These are phyloP conservation scores for Speleostelium caveatum DNA, from an alignment of 78 protist genomes.

Conservation along the genomic window DNA sequence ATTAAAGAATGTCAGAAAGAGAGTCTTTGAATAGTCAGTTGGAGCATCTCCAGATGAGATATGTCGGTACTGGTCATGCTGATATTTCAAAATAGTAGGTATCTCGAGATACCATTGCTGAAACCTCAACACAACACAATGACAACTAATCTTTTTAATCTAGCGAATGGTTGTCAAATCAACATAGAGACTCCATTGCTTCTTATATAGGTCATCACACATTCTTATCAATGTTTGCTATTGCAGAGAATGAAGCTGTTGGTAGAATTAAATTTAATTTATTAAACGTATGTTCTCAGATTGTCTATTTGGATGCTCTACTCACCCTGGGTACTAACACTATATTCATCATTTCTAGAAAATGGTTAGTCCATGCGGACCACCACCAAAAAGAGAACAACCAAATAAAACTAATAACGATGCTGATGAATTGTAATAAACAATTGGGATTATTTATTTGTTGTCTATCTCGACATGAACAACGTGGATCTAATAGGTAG, in stretches of 20 bases:
- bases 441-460: no score
- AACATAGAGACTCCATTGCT: constrained; percentile 90
- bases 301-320: background rate
- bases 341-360: constrained; percentile 6
- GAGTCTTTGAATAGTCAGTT: constrained; percentile 79
- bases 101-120: background rate
- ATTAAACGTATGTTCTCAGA: constrained; percentile 8
- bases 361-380: constrained; percentile 78
- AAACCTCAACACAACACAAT: background rate
- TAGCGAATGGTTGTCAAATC: constrained; percentile 91
- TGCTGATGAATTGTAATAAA: no score
- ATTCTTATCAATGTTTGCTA: constrained; percentile 69
- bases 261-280: constrained; percentile 56
- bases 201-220: constrained; percentile 86
- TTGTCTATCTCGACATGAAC: no score
- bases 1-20: constrained; percentile 70
- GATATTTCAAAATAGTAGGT: constrained; percentile 82
- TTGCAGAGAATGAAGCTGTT: constrained; percentile 87
- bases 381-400: constrained; percentile 29
- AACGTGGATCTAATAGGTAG: no score
- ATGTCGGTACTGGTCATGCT: constrained; percentile 84
- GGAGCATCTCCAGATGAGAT: constrained; percentile 78
- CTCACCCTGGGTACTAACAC: no score
- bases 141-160: background rate
- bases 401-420: background rate